Base-by-base conservation (phyloP, 129 eudicot genomes). In the Lactuca sativa region DNA sequence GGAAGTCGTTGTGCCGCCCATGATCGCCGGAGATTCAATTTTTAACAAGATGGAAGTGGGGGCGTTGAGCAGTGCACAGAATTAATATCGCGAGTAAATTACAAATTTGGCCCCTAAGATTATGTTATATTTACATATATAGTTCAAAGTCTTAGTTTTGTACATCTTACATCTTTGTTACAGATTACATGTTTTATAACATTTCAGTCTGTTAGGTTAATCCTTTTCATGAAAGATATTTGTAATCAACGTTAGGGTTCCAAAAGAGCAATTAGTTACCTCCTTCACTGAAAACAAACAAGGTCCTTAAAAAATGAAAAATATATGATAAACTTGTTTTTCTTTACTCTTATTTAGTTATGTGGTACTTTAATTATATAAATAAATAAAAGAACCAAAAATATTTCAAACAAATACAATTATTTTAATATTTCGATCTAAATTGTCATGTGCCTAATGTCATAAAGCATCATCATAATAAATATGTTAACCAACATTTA, bases 1-100 rank as follows among this genome's bases (percentile, higher is more conserved):
- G 49, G 62, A 51, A 9, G 70, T 55, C 17, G 76, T 58, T 60
- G 77, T 64, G 73, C 52, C 83, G 0, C 56, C 84, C 88, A 85
- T 85, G 52, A 33, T 55, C 30, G 67, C 32, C 49, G 76, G 78
- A 72, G 65, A 78, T 56, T 72, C 11, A 56, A 6, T 21, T 38
- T 62, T 52, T 69, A 69, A 38, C 11, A 18, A 21, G 52, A 53
- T 16, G 53, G 58, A 40, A 21, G 25, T 69, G n/a, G 75, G 66
- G 47, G 9, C 64, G 70, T 56, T 47, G 73, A 66, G 67, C 47
- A 9, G 59, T 16, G 71, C 17, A 70, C 32, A 10, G 15, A 17
- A 31, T 38, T 32, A 33, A 33, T 16, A 15, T 66, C 32, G n/a
- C 13, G 38, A 33, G 54, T 4, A 14, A 56, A 16, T 14, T 21